These are phyloP conservation scores for Amanita phalloides DNA, from an alignment of 768 basidiomycete species.

Conservation along the genomic window DNA sequence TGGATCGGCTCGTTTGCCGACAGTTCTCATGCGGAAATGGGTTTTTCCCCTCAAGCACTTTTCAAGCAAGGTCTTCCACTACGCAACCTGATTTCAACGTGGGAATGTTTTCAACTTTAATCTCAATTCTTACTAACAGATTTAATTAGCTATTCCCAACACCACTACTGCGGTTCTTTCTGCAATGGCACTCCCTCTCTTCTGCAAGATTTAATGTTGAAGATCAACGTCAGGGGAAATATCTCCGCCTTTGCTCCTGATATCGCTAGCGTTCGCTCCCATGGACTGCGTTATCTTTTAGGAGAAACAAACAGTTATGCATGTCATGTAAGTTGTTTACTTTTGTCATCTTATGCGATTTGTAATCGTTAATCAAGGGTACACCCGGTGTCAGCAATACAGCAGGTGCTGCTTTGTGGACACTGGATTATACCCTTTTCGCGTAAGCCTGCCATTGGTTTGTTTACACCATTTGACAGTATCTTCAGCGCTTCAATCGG, in stretches of 20 bases:
- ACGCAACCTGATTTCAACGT: constrained; percentile 45
- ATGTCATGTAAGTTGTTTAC: constrained; percentile 23
- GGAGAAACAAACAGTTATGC: constrained; percentile 52
- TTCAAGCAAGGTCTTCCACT: constrained; percentile 43
- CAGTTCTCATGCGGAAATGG: constrained; percentile 32
- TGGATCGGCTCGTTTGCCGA: constrained; percentile 39
- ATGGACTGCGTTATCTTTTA: constrained; percentile 44
- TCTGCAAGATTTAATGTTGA: constrained; percentile 58
- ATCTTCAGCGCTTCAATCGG: constrained; percentile 32
- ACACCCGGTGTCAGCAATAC: constrained; percentile 53
- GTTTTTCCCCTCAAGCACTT: constrained; percentile 53
- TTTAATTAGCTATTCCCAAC: constrained; percentile 38
- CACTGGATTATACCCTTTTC: constrained; percentile 53
- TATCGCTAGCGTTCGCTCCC: constrained; percentile 34
- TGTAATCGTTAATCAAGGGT: constrained; percentile 17
- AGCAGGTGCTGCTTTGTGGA: constrained; percentile 63
- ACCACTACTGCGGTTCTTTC: constrained; percentile 52
- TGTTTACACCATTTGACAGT: not conserved
- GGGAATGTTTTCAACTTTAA: constrained; percentile 9
- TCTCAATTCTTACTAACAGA: not conserved
- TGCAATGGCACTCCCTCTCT: constrained; percentile 42
- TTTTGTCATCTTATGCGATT: not conserved
- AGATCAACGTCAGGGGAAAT: constrained; percentile 45
- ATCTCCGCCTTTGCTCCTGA: constrained; percentile 41
- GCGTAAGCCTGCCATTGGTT: constrained; percentile 20